These are phyloP conservation scores for Mycosphaerelloides madeirae DNA, from an alignment of 2,329 filamentous ascomycete species.

Conservation along the genomic window DNA sequence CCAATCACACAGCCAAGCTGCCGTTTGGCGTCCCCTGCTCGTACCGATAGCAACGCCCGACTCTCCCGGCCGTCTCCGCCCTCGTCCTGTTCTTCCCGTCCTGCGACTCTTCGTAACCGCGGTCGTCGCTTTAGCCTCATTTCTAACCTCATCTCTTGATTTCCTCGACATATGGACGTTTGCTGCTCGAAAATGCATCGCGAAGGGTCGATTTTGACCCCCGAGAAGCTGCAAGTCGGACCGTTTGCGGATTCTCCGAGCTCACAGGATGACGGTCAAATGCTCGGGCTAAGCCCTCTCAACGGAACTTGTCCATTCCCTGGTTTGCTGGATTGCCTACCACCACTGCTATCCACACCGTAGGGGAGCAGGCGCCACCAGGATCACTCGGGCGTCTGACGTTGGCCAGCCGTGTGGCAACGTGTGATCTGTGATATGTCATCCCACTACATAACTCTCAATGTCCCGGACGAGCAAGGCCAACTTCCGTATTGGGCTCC, in stretches of 20 bases:
- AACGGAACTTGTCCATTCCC: slow-evolving; percentile 4
- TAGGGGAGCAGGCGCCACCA: background rate
- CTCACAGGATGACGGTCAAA: slow-evolving; percentile 4
- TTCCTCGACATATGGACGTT: background rate
- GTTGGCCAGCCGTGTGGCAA: background rate
- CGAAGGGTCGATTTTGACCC: background rate
- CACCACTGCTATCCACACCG: no score
- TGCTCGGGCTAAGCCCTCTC: slow-evolving; percentile 8
- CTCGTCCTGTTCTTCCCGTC: background rate
- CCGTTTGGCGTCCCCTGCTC: no score
- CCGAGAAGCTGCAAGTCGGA: slow-evolving; percentile 10
- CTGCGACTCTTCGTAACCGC: slow-evolving; percentile 7
- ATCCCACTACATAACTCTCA: no score
- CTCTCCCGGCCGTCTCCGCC: background rate
- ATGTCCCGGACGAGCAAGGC: no score
- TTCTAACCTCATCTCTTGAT: slow-evolving; percentile 12
- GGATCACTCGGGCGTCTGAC: background rate
- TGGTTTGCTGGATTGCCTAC: background rate
- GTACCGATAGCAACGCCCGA: background rate
- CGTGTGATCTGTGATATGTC: background rate
- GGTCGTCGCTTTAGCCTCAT: slow-evolving; percentile 5
- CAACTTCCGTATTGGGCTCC: no score
- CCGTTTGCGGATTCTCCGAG: slow-evolving; percentile 13
- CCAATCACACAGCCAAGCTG: background rate
- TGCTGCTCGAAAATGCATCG: background rate